These are phyloP conservation scores for Chalaropsis thielavioides DNA, from an alignment of 2,329 filamentous ascomycete species.

Conservation along the genomic window DNA sequence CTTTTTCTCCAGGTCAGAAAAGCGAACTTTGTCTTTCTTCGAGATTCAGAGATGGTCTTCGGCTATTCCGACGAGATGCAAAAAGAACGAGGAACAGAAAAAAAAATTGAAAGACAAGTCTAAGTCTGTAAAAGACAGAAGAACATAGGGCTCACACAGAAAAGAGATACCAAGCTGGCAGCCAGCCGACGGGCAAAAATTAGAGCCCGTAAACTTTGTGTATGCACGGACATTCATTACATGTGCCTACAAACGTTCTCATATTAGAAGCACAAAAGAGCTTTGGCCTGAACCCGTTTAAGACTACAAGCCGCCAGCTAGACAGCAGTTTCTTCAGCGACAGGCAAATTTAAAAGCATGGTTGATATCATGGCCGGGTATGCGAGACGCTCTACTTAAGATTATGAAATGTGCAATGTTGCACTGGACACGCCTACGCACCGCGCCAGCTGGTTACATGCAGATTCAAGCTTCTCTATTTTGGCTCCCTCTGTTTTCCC, in stretches of 20 bases:
- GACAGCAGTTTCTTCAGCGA: background rate
- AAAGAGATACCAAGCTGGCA: background rate
- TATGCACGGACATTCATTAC: slow-evolving; percentile 1
- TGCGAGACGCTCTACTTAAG: background rate
- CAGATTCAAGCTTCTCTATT: slow-evolving; percentile 3
- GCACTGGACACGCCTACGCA: background rate
- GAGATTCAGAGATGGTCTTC: background rate
- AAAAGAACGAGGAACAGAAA: background rate
- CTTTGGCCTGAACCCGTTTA: background rate
- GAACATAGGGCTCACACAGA: background rate
- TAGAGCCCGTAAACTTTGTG: background rate
- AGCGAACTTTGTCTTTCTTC: background rate
- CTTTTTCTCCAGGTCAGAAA: background rate
- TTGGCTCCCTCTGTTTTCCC: background rate
- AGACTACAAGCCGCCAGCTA: background rate
- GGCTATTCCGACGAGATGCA: background rate
- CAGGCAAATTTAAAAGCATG: slow-evolving; percentile 5
- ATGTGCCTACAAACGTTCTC: background rate
- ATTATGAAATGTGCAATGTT: slow-evolving; percentile 7
- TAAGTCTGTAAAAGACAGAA: background rate
- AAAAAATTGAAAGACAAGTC: background rate
- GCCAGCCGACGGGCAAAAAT: background rate
- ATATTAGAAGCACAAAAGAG: background rate
- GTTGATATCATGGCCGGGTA: background rate
- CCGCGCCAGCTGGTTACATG: background rate